A percentile compares a stretch with the other conserved stretches of the same genome.
phyloP scores from a whole-genome alignment of 2,329 filamentous ascomycete genomes.

The Trichoderma sp. region DNA sequence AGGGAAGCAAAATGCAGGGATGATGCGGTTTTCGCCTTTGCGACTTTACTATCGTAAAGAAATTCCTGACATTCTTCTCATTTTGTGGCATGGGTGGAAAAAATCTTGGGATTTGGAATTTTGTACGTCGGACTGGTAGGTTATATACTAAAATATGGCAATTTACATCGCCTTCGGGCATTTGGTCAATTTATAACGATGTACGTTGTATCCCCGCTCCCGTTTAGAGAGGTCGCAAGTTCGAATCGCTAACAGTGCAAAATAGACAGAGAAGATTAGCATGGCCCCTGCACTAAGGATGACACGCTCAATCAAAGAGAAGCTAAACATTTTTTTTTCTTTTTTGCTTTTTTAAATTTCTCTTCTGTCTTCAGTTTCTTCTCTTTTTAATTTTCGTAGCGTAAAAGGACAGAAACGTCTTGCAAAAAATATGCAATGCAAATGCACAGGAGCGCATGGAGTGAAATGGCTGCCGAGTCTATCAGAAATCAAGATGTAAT shows the following conservation, averaged over 20 bases:
- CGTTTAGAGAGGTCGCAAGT: neutral
- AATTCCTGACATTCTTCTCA: neutral
- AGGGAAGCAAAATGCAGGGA: neutral
- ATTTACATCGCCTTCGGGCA: constrained; percentile 20
- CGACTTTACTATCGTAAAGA: neutral
- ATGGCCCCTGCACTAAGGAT: constrained; percentile 90
- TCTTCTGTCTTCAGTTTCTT: too few relatives aligned
- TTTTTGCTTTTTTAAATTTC: too few relatives aligned
- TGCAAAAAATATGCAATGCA: too few relatives aligned
- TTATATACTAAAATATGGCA: neutral
- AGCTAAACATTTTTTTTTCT: constrained; percentile 44
- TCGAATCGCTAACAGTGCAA: constrained; percentile 21
- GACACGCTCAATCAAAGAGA: constrained; percentile 86
- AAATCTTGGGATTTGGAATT: neutral
- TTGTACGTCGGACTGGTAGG: neutral
- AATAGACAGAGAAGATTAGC: constrained; percentile 64
- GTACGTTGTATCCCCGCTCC: neutral
- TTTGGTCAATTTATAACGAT: constrained; percentile 27
- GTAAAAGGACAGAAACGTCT: too few relatives aligned
- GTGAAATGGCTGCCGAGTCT: neutral
- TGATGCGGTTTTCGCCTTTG: neutral
- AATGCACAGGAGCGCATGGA: neutral
- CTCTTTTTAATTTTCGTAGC: too few relatives aligned
- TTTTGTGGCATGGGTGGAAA: neutral
- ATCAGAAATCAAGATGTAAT: neutral